Percentiles rank a stretch among this genome's conserved stretches.
Evolutionary conservation across 2,329 filamentous ascomycete genomes (phyloP).

Genomic region (Incumbomyces delicatus): DNA sequence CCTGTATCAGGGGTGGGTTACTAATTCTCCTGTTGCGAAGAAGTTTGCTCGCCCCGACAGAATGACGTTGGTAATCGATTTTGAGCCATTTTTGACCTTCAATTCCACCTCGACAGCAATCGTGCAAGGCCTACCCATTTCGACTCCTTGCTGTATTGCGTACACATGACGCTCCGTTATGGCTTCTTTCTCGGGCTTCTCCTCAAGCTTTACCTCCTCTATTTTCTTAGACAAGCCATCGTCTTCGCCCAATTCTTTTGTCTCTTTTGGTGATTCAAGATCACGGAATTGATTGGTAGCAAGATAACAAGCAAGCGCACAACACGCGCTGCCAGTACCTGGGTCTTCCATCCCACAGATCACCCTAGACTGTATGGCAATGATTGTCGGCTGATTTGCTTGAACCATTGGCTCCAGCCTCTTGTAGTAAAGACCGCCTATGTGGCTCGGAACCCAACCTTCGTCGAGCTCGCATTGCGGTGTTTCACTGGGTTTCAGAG

Average conservation of each 20-base stretch:
- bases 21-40: slow-evolving; percentile 35
- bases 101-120: slow-evolving; percentile 29
- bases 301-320: slow-evolving; percentile 48
- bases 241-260: slow-evolving; percentile 34
- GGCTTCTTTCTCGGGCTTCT: slow-evolving; percentile 17
- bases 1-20: not conserved
- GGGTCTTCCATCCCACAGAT: slow-evolving; percentile 45
- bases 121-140: slow-evolving; percentile 49
- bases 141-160: slow-evolving; percentile 54
- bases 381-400: slow-evolving; percentile 21
- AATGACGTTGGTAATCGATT: slow-evolving; percentile 34
- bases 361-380: slow-evolving; percentile 25
- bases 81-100: slow-evolving; percentile 38
- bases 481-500: slow-evolving; percentile 20
- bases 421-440: slow-evolving; percentile 26
- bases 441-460: slow-evolving; percentile 23
- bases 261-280: slow-evolving; percentile 6
- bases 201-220: slow-evolving; percentile 26
- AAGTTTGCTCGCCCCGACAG: slow-evolving; percentile 37
- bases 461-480: slow-evolving; percentile 23
- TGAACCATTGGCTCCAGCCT: slow-evolving; percentile 19
- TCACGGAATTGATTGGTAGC: slow-evolving; percentile 25
- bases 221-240: slow-evolving; percentile 26
- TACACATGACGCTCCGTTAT: slow-evolving; percentile 32
- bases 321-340: slow-evolving; percentile 55